Percentiles rank a stretch among this genome's conserved stretches.
Evolutionary conservation across 1,284 basidiomycete genomes (phyloP).

Genomic region (Ustilago lituana): DNA sequence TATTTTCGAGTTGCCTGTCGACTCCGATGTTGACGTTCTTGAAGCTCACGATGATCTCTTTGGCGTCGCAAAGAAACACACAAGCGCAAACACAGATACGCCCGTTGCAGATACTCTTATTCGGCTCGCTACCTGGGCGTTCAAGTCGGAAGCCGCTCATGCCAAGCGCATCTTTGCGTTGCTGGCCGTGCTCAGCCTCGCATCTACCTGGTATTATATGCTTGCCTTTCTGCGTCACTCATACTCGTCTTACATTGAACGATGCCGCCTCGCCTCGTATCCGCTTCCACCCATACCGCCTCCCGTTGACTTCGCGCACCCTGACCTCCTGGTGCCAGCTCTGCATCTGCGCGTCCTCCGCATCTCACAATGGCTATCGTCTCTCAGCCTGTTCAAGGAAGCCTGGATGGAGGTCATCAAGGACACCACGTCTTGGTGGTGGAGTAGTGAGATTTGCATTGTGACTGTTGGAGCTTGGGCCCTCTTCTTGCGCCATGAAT

Average conservation of each 20-base stretch:
- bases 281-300: slow-evolving; percentile 26
- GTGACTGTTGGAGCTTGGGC: slow-evolving; percentile 77
- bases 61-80: not conserved
- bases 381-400: slow-evolving; percentile 76
- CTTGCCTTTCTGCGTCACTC: slow-evolving; percentile 57
- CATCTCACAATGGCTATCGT: slow-evolving; percentile 72
- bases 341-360: slow-evolving; percentile 61
- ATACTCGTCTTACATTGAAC: slow-evolving; percentile 49
- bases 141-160: slow-evolving; percentile 14
- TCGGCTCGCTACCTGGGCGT: slow-evolving; percentile 31
- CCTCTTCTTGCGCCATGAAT: slow-evolving; percentile 73
- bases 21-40: slow-evolving; percentile 1
- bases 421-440: slow-evolving; percentile 76
- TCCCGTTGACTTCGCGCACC: slow-evolving; percentile 23
- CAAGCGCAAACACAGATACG: slow-evolving; percentile 9
- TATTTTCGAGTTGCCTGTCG: not conserved
- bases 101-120: slow-evolving; percentile 28
- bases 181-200: slow-evolving; percentile 33
- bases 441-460: slow-evolving; percentile 77
- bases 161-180: slow-evolving; percentile 30
- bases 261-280: slow-evolving; percentile 27
- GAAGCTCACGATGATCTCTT: slow-evolving; percentile 15
- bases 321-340: slow-evolving; percentile 58
- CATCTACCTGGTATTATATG: slow-evolving; percentile 60
- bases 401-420: slow-evolving; percentile 72